Evolutionary conservation across 805 yeast genomes (phyloP).

Genomic region (Priceomyces carsonii): DNA sequence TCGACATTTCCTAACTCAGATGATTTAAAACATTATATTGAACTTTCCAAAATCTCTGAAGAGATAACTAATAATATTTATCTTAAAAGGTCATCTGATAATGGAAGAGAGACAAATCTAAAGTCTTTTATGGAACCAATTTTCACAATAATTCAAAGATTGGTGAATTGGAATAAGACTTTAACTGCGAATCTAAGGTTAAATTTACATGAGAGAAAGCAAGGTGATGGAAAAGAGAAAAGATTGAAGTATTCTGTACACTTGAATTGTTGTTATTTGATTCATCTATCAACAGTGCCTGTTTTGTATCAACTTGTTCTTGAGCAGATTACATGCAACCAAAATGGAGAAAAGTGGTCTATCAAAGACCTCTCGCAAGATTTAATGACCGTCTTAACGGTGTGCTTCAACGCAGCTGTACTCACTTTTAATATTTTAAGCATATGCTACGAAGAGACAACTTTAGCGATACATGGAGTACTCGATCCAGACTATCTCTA

Average conservation of each 20-base stretch:
- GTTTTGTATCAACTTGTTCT: constrained; percentile 3
- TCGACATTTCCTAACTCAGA: constrained; percentile 1
- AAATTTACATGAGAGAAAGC: constrained; percentile 2
- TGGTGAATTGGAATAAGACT: constrained; percentile 3
- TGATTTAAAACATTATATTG: constrained; percentile 3
- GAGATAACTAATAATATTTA: constrained; percentile 1
- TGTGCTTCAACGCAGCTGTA: constrained; percentile 2
- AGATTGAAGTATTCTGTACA: constrained; percentile 4
- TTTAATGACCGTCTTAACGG: neutral
- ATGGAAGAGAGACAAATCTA: neutral
- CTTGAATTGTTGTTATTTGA: constrained; percentile 2
- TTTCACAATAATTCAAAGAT: neutral
- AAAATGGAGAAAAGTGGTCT: neutral
- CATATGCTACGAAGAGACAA: constrained; percentile 2
- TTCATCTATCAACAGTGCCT: constrained; percentile 4
- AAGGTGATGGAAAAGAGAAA: constrained; percentile 1
- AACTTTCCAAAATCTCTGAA: constrained; percentile 4
- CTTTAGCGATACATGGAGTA: constrained; percentile 4
- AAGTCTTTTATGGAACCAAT: constrained; percentile 2
- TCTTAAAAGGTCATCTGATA: neutral
- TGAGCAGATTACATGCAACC: neutral
- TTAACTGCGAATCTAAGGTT: constrained; percentile 2
- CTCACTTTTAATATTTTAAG: constrained; percentile 2
- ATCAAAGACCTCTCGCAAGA: neutral
- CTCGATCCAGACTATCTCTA: constrained; percentile 1